A percentile compares a stretch with the other conserved stretches of the same genome.
Conservation (phyloP, 495 filamentous ascomycete species). For the Haplographium delicatum region DNA sequence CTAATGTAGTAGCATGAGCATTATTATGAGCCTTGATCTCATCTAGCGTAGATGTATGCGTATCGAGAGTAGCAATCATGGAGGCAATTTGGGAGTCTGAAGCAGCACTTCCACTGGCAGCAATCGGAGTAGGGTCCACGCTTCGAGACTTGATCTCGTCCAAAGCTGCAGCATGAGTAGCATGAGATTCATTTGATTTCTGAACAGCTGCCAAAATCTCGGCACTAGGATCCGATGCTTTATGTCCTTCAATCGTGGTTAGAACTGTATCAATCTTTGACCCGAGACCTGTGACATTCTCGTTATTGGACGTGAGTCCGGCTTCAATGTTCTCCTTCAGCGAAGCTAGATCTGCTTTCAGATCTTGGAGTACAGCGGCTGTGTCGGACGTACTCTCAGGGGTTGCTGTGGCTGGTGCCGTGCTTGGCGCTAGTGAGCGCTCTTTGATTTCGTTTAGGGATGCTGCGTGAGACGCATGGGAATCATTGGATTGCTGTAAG, state of each 20-base stretch:
- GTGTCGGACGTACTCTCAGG: background rate
- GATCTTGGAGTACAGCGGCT: conserved; percentile 4
- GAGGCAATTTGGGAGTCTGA: conserved; percentile 6
- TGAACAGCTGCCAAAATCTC: conserved; percentile 24
- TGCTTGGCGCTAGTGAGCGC: background rate
- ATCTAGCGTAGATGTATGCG: conserved; percentile 1
- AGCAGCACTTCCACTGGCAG: background rate
- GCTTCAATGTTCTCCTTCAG: conserved; percentile 19
- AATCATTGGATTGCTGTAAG: conserved; percentile 17
- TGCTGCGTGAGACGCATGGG: conserved; percentile 14
- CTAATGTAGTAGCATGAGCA: background rate
- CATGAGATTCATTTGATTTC: conserved; percentile 21
- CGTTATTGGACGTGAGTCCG: conserved; percentile 14
- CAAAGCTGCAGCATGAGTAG: conserved; percentile 14
- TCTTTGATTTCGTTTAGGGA: conserved; percentile 21
- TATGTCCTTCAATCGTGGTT: conserved; percentile 14
- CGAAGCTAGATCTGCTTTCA: conserved; percentile 15
- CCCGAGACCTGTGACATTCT: conserved; percentile 13
- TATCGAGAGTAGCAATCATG: conserved; percentile 4
- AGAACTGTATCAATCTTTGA: conserved; percentile 18
- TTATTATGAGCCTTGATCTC: conserved; percentile 3
- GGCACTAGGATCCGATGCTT: conserved; percentile 11
- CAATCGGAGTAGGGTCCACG: background rate
- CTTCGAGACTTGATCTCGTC: conserved; percentile 11
- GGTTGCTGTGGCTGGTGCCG: background rate